Conservation (phyloP, 164 flowering plant species). For the grape (Vitis vinifera) region ASM3070453v1 NC_081812.1:16515501-16516000, state of each 20-base stretch:
- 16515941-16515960: constrained; percentile 37
- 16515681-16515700: constrained; percentile 1
- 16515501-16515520: constrained; percentile 25
- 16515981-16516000: constrained; percentile 33
- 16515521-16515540: constrained; percentile 32
- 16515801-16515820: constrained; percentile 20
- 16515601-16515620: not conserved
- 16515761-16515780: constrained; percentile 24
- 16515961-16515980: constrained; percentile 45
- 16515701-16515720: constrained; percentile 30
- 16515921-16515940: constrained; percentile 44
- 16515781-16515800: constrained; percentile 14
- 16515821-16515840: constrained; percentile 24
- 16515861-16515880: constrained; percentile 39
- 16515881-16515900: constrained; percentile 40
- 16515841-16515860: constrained; percentile 39
- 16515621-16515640: constrained; percentile 5
- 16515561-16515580: constrained; percentile 26
- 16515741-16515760: constrained; percentile 29
- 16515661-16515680: constrained; percentile 9
- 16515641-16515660: not conserved
- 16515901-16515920: constrained; percentile 48
- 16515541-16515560: constrained; percentile 19
- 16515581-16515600: constrained; percentile 13
- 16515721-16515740: constrained; percentile 25